phyloP scores from a whole-genome alignment of 805 yeast genomes.

The Schizosaccharomyces octosporus region DNA sequence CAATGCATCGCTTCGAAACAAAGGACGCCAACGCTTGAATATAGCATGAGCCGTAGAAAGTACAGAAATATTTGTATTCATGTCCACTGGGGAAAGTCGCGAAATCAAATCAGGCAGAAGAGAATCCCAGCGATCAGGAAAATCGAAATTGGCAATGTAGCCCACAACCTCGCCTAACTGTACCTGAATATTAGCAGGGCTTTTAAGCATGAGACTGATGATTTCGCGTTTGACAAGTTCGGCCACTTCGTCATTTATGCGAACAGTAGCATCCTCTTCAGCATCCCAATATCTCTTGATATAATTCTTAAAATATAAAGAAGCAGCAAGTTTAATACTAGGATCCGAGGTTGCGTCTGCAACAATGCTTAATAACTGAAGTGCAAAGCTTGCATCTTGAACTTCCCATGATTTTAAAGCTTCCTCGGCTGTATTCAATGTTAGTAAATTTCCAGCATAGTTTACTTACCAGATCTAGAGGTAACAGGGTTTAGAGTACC shows the following conservation, averaged over 20 bases:
- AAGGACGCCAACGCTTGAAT: conserved; percentile 89
- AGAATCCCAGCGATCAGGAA: conserved; percentile 72
- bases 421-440: conserved; percentile 36
- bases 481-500: conserved; percentile 7
- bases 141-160: conserved; percentile 82
- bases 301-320: conserved; percentile 72
- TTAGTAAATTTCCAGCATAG: conserved; percentile 22
- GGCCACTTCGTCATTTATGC: background rate
- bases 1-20: conserved; percentile 72
- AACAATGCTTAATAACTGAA: conserved; percentile 50
- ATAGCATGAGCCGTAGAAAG: conserved; percentile 83
- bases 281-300: conserved; percentile 59
- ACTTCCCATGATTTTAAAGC: background rate
- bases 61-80: conserved; percentile 59
- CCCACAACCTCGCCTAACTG: conserved; percentile 90
- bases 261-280: conserved; percentile 2
- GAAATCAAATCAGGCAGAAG: conserved; percentile 45
- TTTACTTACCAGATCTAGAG: conserved; percentile 7
- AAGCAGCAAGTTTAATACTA: conserved; percentile 60
- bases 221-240: conserved; percentile 43
- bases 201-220: conserved; percentile 58
- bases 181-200: conserved; percentile 52
- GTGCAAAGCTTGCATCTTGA: conserved; percentile 23
- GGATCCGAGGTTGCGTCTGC: conserved; percentile 26
- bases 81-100: conserved; percentile 39